Evolutionary conservation across 306 rosid species (phyloP).

Genomic region (Cicer chorassanicum): DNA sequence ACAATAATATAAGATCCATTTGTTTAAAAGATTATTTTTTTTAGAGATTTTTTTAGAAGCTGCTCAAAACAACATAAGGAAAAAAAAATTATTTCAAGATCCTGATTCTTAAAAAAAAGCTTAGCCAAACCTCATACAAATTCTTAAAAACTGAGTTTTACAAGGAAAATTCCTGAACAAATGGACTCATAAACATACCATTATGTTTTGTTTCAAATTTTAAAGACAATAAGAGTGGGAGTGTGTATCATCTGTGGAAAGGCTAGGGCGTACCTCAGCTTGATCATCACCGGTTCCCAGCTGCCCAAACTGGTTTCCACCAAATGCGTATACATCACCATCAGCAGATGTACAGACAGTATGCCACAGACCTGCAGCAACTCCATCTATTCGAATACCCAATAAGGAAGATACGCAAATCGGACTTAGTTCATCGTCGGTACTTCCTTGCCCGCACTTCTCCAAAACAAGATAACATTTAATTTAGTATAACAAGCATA

Average conservation of each 20-base stretch:
- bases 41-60: background rate
- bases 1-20: constrained; percentile 12
- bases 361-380: constrained; percentile 95
- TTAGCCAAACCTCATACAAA: background rate
- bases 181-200: background rate
- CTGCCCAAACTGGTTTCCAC: constrained; percentile 96
- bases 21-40: background rate
- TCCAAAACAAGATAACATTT: constrained; percentile 47
- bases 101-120: background rate
- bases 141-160: background rate
- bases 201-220: constrained; percentile 13
- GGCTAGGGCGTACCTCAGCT: constrained; percentile 70
- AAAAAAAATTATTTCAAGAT: background rate
- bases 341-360: constrained; percentile 83
- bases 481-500: constrained; percentile 44
- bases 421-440: constrained; percentile 86
- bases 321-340: constrained; percentile 89
- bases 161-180: background rate
- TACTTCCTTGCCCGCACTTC: constrained; percentile 96
- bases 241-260: constrained; percentile 6
- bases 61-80: background rate
- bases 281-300: constrained; percentile 90
- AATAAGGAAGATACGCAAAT: constrained; percentile 80
- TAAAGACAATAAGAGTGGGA: constrained; percentile 7
- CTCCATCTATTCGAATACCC: constrained; percentile 77